These are phyloP conservation scores for Saccharomycopsis fibuligera DNA, from an alignment of 805 yeast species.

Conservation along the genomic window DNA sequence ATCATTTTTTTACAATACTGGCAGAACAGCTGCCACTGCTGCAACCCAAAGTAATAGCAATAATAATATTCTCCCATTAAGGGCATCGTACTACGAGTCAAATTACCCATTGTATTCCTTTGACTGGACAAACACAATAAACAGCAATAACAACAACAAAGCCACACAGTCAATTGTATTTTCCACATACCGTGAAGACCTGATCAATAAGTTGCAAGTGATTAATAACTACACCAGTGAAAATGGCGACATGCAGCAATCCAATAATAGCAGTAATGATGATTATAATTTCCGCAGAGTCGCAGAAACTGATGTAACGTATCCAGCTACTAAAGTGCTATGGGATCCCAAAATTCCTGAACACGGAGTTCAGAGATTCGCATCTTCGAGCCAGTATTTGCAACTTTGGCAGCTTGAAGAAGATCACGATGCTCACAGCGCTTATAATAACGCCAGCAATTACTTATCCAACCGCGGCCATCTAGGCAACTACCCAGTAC, in stretches of 20 bases:
- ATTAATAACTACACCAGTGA: neutral
- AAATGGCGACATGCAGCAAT: neutral
- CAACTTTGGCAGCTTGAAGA: slow-evolving; percentile 47
- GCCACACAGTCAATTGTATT: slow-evolving; percentile 10
- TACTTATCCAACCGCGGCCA: neutral
- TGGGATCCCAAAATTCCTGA: slow-evolving; percentile 56
- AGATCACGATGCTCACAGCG: neutral
- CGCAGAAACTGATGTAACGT: slow-evolving; percentile 34
- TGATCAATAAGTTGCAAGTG: slow-evolving; percentile 8
- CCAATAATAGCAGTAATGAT: neutral
- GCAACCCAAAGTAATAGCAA: neutral
- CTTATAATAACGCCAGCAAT: neutral
- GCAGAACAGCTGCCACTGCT: no score
- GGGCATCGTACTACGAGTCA: slow-evolving; percentile 15
- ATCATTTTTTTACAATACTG: no score
- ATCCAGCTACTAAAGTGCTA: slow-evolving; percentile 65
- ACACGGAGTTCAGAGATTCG: slow-evolving; percentile 38
- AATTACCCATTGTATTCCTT: slow-evolving; percentile 12
- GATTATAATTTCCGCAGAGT: neutral
- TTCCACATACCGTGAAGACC: slow-evolving; percentile 15
- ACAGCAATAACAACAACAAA: neutral
- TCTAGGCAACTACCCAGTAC: no score
- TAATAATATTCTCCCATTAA: neutral
- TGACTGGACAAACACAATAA: slow-evolving; percentile 15
- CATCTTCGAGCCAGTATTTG: slow-evolving; percentile 68